Base-by-base conservation (phyloP, 805 yeast species). In the Maudiozyma barnettii region DNA sequence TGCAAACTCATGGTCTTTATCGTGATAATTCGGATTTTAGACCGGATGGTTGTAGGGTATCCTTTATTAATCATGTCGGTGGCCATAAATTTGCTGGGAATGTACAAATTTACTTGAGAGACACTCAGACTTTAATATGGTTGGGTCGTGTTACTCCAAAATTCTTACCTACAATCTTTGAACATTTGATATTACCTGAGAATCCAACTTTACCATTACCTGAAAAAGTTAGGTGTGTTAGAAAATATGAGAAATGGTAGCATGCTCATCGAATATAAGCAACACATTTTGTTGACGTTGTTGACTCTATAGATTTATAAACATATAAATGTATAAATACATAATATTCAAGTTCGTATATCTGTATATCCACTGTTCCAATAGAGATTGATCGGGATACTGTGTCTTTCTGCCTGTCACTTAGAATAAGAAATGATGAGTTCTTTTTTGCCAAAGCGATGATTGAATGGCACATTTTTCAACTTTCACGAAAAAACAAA, bases 61-160 rank as follows among this genome's bases (percentile, higher is more conserved):
- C 75, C 1, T 89, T 64, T 55, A 76, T 84, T 29, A 89, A 86
- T 58, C 99, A 91, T 64, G 84, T 91, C 23, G 99, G 99, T 6
- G 98, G 98, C 5, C 99, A 91, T 67, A 93, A 93, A 64, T 93
- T 72, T 65, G 88, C 93, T 1, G 97, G 97, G 2, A 91, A 91
- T 63, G 84, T 87, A 3, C 73, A 88, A 45, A 77, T 91, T 14
- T 89, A 88, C 60, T 67, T 80, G 53, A 79, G 75, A 52, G 57
- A 52, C 3, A 50, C 64, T 3, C 49, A 50, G 19, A 68, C 85
- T 54, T 80, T 82, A 49, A 76, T 89, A 26, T 89, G 97, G 97
- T 69, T 87, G 60, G 99, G 95, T 1, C 74, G 91, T 51, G 82
- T 95, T 47, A 73, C 77, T 3, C 98, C 98, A 4, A 72, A 73